Evolutionary conservation across 2,329 filamentous ascomycete species (phyloP).

Genomic region (Shiraia bambusicola): DNA sequence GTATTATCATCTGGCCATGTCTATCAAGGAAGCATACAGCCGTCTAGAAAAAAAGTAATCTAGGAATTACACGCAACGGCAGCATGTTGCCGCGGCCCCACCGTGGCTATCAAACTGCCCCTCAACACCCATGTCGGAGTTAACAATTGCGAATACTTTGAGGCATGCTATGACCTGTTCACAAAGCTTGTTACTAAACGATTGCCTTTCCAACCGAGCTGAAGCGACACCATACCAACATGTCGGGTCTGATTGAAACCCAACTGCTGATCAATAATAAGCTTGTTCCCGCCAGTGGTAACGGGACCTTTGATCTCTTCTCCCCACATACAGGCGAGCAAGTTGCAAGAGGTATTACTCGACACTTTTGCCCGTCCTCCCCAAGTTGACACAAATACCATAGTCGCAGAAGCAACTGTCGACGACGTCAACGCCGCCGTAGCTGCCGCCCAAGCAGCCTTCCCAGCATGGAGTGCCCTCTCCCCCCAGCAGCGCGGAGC

Average conservation of each 20-base stretch:
- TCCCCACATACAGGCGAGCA: slow-evolving; percentile 31
- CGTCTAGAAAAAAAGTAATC: no score
- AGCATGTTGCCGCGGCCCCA: no score
- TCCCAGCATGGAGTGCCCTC: slow-evolving; percentile 38
- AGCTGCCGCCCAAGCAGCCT: slow-evolving; percentile 26
- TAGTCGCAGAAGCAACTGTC: slow-evolving; percentile 26
- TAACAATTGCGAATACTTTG: no score
- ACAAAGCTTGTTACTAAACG: not conserved
- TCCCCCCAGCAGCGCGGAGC: slow-evolving; percentile 42
- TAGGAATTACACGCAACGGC: no score
- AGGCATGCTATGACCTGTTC: no score
- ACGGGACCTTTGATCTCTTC: slow-evolving; percentile 28
- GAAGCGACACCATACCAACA: not conserved
- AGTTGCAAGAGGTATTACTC: slow-evolving; percentile 27
- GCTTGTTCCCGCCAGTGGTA: slow-evolving; percentile 31
- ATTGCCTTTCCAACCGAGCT: no score
- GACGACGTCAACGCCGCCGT: slow-evolving; percentile 30
- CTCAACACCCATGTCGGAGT: no score
- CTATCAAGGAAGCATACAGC: no score
- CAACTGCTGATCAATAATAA: slow-evolving; percentile 28
- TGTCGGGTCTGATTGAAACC: slow-evolving; percentile 15
- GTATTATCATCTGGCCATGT: no score
- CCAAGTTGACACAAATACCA: not conserved
- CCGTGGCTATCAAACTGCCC: no score
- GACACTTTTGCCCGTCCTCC: no score